A percentile compares a stretch with the other conserved stretches of the same genome.
phyloP scores from a whole-genome alignment of 768 basidiomycete genomes.

The Boletales sp. region DNA sequence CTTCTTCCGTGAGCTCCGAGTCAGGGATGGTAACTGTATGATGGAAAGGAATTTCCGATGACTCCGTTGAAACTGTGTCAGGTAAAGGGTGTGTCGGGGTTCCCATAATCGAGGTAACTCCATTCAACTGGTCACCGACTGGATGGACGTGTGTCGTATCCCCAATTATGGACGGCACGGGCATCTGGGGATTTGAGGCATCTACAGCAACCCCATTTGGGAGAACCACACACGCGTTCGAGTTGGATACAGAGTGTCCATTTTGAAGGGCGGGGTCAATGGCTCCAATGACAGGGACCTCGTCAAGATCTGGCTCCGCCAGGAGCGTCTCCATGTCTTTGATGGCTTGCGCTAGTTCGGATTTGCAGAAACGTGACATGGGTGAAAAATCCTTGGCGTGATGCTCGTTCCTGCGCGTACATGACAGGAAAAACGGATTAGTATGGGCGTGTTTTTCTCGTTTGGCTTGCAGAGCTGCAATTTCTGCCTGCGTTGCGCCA shows the following conservation, averaged over 20 bases:
- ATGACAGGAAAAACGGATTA: conserved; percentile 73
- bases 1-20: conserved; percentile 49
- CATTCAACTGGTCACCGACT: conserved; percentile 6
- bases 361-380: conserved; percentile 68
- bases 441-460: conserved; percentile 59
- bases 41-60: conserved; percentile 42
- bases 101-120: neutral
- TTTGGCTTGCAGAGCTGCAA: conserved; percentile 45
- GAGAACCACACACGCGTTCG: neutral
- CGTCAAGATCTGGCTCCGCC: conserved; percentile 28
- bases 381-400: conserved; percentile 66
- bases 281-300: conserved; percentile 15
- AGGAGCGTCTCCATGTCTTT: conserved; percentile 63
- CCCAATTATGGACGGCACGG: conserved; percentile 3
- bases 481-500: conserved; percentile 45
- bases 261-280: conserved; percentile 30
- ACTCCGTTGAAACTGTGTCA: conserved; percentile 7
- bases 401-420: conserved; percentile 71
- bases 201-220: conserved; percentile 12
- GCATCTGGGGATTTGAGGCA: conserved; percentile 1
- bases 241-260: conserved; percentile 4
- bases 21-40: conserved; percentile 44
- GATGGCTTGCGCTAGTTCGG: conserved; percentile 64
- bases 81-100: conserved; percentile 4
- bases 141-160: conserved; percentile 7